Base-by-base conservation (phyloP, 1,139 yeast genomes). In the Casaregolazyma lundiana region DNA sequence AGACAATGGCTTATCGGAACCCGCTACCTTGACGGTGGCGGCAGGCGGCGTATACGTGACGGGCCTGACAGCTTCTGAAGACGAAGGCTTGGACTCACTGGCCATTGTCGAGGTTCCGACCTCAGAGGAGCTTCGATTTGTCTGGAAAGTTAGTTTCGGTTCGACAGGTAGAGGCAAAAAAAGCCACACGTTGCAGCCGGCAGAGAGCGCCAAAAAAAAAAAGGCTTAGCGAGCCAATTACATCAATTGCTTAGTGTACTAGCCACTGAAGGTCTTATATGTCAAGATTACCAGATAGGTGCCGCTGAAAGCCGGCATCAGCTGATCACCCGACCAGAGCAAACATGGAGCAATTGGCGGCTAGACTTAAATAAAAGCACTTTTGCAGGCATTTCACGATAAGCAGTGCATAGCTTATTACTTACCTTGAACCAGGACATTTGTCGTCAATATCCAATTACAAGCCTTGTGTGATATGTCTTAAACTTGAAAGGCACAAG, bases 1-100 rank as follows among this genome's bases (percentile, higher is more conserved):
- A 11, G 58, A 53, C 29, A 55, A 44, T 17, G 47, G 45, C 43
- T 51, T 45, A 18, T 35, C 39, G 22, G 42, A 38, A 6, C 45
- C 45, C 13, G 45, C 45, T 3, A 42, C 45, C 41, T 42, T 42
- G 41, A 42, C 45, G 9, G 36, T 42, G 36, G 37, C 20, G 6
- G n/a, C 17, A 2, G 41, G 41, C 19, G 20, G 29, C 15, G 30
- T 18, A 20, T 16, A 30, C 8, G 16, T 18, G n/a, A 30, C 24
- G 9, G 38, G 22, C 29, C 30, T 40, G 36, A 37, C 21, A n/a
- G 43, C 32, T 9, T 16, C 21, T 2, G 43, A 40, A 18, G 37
- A 30, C 6, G 36, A n/a, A 6, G 38, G 19, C 13, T 19, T 19
- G 22, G 38, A 13, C 19, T 19, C 38, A 35, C 24, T 35, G 13